Evolutionary conservation across 228 moss, liverwort and hornwort genomes (phyloP).

Genomic region (Sphagnum fallax): DNA sequence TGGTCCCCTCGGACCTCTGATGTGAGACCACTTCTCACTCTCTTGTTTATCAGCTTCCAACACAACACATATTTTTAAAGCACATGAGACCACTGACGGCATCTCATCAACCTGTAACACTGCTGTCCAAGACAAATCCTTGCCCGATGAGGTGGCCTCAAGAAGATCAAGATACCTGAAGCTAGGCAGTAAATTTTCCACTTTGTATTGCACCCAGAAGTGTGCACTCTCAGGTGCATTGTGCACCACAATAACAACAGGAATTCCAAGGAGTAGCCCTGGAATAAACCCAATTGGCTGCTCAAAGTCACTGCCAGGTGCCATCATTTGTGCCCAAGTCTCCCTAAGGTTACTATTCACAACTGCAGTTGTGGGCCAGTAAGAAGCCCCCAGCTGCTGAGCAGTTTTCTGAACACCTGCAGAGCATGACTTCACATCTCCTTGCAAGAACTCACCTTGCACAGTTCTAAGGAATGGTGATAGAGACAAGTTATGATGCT

Average conservation of each 20-base stretch:
- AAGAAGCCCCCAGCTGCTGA: conserved; percentile 27
- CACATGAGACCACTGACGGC: conserved; percentile 33
- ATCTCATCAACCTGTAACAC: conserved; percentile 30
- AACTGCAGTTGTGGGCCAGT: conserved; percentile 31
- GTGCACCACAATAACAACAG: conserved; percentile 36
- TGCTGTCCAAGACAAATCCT: conserved; percentile 11
- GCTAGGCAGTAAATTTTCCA: conserved; percentile 24
- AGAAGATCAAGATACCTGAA: conserved; percentile 31
- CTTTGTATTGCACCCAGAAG: conserved; percentile 43
- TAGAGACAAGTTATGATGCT: conserved; percentile 9
- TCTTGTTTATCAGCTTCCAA: conserved; percentile 23
- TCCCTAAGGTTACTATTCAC: conserved; percentile 23
- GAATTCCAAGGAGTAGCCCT: conserved; percentile 44
- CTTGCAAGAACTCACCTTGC: conserved; percentile 26
- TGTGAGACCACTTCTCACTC: neutral
- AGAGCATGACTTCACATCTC: conserved; percentile 2
- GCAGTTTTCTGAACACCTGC: conserved; percentile 11
- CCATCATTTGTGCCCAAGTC: conserved; percentile 36
- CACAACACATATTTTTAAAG: conserved; percentile 40
- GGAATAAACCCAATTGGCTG: conserved; percentile 31
- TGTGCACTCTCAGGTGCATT: conserved; percentile 24
- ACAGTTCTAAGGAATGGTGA: conserved; percentile 21
- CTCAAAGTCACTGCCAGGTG: conserved; percentile 41
- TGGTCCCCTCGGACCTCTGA: conserved; percentile 32
- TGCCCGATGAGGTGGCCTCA: conserved; percentile 1